Base-by-base conservation (phyloP, 371 early-diverging fungal species). In the Mortierella polycephala region DNA sequence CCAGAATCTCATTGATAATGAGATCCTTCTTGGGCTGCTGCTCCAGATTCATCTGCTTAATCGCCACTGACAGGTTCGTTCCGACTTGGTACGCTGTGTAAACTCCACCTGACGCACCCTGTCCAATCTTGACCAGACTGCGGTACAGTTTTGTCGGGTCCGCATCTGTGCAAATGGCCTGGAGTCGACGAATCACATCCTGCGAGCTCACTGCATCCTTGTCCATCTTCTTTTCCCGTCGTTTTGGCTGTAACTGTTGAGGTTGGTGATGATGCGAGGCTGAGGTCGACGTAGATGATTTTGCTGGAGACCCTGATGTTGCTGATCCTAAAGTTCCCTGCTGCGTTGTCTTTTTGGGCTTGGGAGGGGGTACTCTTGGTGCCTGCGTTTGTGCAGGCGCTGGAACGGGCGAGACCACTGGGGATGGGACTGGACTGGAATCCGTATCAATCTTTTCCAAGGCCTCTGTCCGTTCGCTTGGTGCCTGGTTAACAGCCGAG, bases 51-150 rank as follows among this genome's bases (percentile, higher is more conserved):
- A 97, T 98, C 81, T 97, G 97, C 83, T 96, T 96, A 74, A 96
- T 96, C 5, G 97, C 97, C 1, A 96, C 97, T 3, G 90, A 87
- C 21, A 87, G 74, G 40, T 90, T 87, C 8, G 89, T 86, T 7
- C 85, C 86, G 2, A 89, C 86, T 45, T 92, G 88, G 80, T 93
- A 87, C 2, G 96, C 97, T 2, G 93, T 95, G 69, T 87, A 96
- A 0, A 98, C 98, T 58, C 95, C 95, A 30, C 96, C 98, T n/a
- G 96, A 96, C 6, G 98, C 96, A 40, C 97, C 98, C 86, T 97
- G 98, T 11, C 98, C 97, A 85, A 98, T 96, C 86, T 96, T 96
- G 62, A 91, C 88, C 70, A 96, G 87, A 79, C 93, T 92, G 49
- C 86, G 82, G 75, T 94, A 94, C 47, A 90, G 71, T 64, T 80